Evolutionary conservation across 2,329 filamentous ascomycete genomes (phyloP).

Genomic region (Colletotrichum chlorophyti): DNA sequence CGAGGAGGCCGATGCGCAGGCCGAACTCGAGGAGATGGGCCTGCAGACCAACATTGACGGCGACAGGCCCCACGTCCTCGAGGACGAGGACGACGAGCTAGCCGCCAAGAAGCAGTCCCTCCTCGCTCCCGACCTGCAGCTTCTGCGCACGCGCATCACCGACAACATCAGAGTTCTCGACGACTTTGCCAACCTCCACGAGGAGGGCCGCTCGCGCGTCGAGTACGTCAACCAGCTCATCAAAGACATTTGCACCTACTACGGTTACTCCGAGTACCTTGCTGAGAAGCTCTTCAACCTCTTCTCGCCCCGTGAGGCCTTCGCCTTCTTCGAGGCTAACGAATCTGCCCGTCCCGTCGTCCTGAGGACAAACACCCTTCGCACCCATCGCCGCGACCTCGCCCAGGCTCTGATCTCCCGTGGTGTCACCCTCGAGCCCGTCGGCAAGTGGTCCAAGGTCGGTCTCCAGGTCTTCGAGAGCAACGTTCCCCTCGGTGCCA

Average conservation of each 20-base stretch:
- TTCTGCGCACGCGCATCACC: conserved; percentile 87
- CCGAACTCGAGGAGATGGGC: conserved; percentile 83
- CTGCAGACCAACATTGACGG: conserved; percentile 93
- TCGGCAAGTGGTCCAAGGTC: conserved; percentile 99
- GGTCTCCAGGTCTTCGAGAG: conserved; percentile 96
- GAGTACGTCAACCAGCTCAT: conserved; percentile 89
- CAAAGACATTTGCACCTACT: conserved; percentile 94
- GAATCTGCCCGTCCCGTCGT: conserved; percentile 93
- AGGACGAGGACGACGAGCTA: conserved; percentile 66
- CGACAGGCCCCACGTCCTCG: conserved; percentile 73
- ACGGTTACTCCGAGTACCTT: conserved; percentile 93
- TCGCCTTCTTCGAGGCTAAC: conserved; percentile 99
- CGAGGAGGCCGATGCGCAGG: conserved; percentile 83
- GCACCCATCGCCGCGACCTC: conserved; percentile 77
- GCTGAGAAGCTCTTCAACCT: conserved; percentile 94
- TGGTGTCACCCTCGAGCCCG: conserved; percentile 93
- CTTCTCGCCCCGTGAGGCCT: conserved; percentile 91
- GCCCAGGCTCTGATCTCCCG: conserved; percentile 95
- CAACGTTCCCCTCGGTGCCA: conserved; percentile 84
- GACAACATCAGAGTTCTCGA: conserved; percentile 92
- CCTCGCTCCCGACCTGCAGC: conserved; percentile 87
- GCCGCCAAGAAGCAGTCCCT: conserved; percentile 66
- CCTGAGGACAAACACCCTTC: conserved; percentile 94
- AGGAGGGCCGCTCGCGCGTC: conserved; percentile 80
- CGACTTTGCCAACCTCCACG: conserved; percentile 82